A percentile compares a stretch with the other conserved stretches of the same genome.
Evolutionary conservation across 1,284 basidiomycete genomes (phyloP).

Genomic region (Ceratobasidium sp.): DNA sequence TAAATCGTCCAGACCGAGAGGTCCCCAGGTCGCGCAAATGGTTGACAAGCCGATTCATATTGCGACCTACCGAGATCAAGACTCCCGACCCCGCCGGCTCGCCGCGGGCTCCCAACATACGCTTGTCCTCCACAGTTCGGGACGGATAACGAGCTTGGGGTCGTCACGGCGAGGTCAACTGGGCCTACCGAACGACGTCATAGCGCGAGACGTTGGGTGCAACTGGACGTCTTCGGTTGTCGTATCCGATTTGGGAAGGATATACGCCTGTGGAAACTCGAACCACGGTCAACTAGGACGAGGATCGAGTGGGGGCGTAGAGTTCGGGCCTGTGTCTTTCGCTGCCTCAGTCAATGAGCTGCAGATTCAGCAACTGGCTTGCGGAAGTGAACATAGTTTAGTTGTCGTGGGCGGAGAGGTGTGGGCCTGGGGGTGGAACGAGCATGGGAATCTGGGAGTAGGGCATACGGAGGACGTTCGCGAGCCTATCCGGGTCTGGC

Average conservation of each 20-base stretch:
- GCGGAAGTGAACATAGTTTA: constrained; percentile 85
- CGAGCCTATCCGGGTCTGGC: constrained; percentile 62
- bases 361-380: constrained; percentile 53
- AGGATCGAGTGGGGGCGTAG: neutral
- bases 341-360: neutral
- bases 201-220: constrained; percentile 56
- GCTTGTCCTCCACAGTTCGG: constrained; percentile 60
- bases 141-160: constrained; percentile 61
- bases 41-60: neutral
- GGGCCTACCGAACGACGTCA: constrained; percentile 50
- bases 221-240: constrained; percentile 87
- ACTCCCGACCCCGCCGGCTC: constrained; percentile 41
- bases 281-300: constrained; percentile 75
- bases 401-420: constrained; percentile 56
- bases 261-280: constrained; percentile 68
- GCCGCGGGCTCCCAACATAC: constrained; percentile 77
- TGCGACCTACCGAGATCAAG: neutral
- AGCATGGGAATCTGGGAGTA: constrained; percentile 87
- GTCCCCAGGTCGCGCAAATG: neutral
- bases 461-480: constrained; percentile 63
- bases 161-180: constrained; percentile 76
- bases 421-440: constrained; percentile 94
- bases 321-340: constrained; percentile 18
- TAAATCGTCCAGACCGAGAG: constrained; percentile 30
- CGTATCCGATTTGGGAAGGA: constrained; percentile 45